Percentiles rank a stretch among this genome's conserved stretches.
phyloP scores from a whole-genome alignment of 2,329 filamentous ascomycete species.

The Didymella pomorum region DNA sequence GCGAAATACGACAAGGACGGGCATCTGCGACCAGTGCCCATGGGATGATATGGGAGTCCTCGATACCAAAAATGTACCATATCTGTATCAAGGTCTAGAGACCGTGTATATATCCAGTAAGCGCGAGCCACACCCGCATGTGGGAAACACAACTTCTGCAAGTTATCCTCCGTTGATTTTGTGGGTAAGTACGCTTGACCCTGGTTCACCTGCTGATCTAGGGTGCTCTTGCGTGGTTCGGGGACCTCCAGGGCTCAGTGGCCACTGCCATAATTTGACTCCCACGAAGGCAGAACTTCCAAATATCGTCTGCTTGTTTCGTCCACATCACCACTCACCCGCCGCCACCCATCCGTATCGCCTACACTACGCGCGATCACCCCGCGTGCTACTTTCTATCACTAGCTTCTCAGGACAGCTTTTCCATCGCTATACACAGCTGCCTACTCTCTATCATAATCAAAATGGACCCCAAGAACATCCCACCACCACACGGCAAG shows the following conservation, averaged over 20 bases:
- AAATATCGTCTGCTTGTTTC: neutral
- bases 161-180: neutral
- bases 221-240: neutral
- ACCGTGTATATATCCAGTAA: neutral
- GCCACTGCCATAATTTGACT: neutral
- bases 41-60: slow-evolving; percentile 18
- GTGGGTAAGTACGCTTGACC: neutral
- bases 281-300: neutral
- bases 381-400: neutral
- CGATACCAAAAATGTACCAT: slow-evolving; percentile 20
- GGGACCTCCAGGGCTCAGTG: neutral
- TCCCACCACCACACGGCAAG: neutral
- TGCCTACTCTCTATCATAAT: neutral
- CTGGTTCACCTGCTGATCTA: neutral
- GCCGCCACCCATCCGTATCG: neutral
- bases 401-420: neutral
- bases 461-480: neutral
- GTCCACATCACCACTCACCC: neutral
- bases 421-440: slow-evolving; percentile 9
- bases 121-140: neutral
- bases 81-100: slow-evolving; percentile 11
- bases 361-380: neutral
- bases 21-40: slow-evolving; percentile 66
- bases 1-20: slow-evolving; percentile 86
- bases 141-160: neutral